Base-by-base conservation (phyloP, 2,329 filamentous ascomycete species). In the Akanthomyces dipterigenus region DNA sequence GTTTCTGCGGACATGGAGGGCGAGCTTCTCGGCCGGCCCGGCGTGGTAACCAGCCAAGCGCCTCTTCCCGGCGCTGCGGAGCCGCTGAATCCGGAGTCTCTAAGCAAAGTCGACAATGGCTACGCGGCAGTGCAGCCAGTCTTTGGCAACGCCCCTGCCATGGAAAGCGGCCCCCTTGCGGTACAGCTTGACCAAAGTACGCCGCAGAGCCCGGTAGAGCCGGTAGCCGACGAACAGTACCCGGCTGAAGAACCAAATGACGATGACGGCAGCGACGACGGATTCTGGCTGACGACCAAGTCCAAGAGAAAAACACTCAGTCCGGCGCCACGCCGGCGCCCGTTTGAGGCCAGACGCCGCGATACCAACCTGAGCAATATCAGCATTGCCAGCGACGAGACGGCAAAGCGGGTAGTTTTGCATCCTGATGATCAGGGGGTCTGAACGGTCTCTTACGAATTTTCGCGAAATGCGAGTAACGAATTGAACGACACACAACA, bases 1-100 rank as follows among this genome's bases (percentile, higher is more conserved):
- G 79, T 87, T 11, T 88, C 84, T 16, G 83, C 82, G 1, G 85
- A 87, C 65, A 75, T 81, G 24, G 85, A 88, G 64, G 82, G 80
- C 1, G 85, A 88, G 54, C 82, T 86, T 43, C 73, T 86, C 3
- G 73, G 79, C 59, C 76, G 73, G 24, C 82, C 81, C 11, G 80
- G 78, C 5, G 72, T 77, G 6, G 73, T 82, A 7, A 74, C 74
- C 54, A 66, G 63, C 3, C 74, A 75, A 20, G 71, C 76, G 2
- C 74, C 79, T 12, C 70, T 81, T 1, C 73, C 84, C 28, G 78
- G 82, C 57, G 79, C 81, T 1, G 78, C 78, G 2, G 82, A 85
- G 63, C 82, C 80, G 2, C 73, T 84, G 7, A 84, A 82, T 7
- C 81, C 82, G 7, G 80, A 82, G 36, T 82, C 78, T 3, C 67